Base-by-base conservation (phyloP, 106 monocot species). In the Dioscorea dumetorum region DNA sequence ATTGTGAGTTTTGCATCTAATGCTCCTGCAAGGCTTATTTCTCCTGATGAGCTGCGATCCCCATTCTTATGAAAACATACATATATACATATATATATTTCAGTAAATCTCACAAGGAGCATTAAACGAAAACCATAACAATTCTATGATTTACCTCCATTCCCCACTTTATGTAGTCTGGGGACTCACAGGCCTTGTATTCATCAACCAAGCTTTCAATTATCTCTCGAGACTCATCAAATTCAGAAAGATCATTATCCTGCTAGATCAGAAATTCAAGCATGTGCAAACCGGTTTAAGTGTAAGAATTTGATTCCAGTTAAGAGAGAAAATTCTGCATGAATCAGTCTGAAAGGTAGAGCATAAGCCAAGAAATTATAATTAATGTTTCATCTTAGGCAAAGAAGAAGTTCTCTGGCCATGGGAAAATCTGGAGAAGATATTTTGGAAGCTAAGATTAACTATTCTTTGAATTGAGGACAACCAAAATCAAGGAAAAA, bases 221-320 rank as follows among this genome's bases (percentile, higher is more conserved):
- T 66, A 92, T 79, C 77, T 99, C 97, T 71, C 82, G 77, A 34
- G 97, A 99, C 34, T 99, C 97, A 57, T 99, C 97, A 77, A 99
- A 99, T 70, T 99, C 97, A 65, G 91, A 92, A 57, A 99, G 80
- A 83, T 99, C 97, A 72, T 99, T 99, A 64, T 99, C 92, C 97
- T 99, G 88, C 32, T 49, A 12, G 8, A 33, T 66, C 28, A 28
- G 22, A 48, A 58, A 32, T 6, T 41, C 6, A 41, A 2, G 41
- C 41, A 41, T 41, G 41, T 10, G 10, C 10, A 41, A 10, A 41
- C 41, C 10, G 41, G 41, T 41, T 6, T 41, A 41, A 41, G 41
- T 41, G 41, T 41, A 41, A 5, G 41, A 41, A 1, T 41, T 41
- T 41, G 6, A n/a, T n/a, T n/a, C n/a, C n/a, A n/a, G n/a, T n/a